These are phyloP conservation scores for Rosa hybrid DNA, from an alignment of 331 rosid genomes.

Conservation along the genomic window DNA sequence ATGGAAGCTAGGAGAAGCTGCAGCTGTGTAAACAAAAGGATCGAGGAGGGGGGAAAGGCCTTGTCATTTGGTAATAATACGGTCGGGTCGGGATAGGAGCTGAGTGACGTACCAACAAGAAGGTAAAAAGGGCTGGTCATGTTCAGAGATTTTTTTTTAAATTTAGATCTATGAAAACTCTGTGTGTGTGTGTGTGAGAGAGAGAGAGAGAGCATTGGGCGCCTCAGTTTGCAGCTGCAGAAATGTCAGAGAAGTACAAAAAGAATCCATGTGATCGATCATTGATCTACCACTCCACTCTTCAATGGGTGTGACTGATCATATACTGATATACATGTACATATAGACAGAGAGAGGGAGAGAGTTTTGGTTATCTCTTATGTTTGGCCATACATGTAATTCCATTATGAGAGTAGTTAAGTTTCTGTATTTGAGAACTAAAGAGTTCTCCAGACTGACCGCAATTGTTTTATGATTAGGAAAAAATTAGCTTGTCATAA, in stretches of 20 bases:
- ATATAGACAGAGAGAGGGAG: not conserved
- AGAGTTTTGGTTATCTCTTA: not conserved
- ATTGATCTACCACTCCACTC: not conserved
- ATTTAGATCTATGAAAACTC: not conserved
- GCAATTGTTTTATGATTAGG: not conserved
- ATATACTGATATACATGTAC: not conserved
- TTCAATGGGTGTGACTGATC: not conserved
- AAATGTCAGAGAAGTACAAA: not conserved
- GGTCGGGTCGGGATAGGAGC: constrained; percentile 34
- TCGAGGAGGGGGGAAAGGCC: constrained; percentile 21
- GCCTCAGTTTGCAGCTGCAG: not conserved
- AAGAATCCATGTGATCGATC: not conserved
- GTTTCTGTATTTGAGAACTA: not conserved
- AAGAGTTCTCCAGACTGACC: not conserved
- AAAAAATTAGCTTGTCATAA: too few relatives aligned
- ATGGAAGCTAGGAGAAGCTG: constrained; percentile 1
- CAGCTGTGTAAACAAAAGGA: constrained; percentile 5
- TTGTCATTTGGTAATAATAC: constrained; percentile 55
- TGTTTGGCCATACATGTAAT: not conserved
- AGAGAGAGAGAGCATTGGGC: not conserved
- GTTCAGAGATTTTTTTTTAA: not conserved
- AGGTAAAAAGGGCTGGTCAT: constrained; percentile 13
- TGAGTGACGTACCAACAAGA: not conserved
- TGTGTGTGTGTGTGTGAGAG: not conserved
- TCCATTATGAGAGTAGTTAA: not conserved